Percentiles rank a stretch among this genome's conserved stretches.
These are phyloP conservation scores for Rubus idaeus DNA, from an alignment of 306 rosid genomes.

Conservation along the genomic window DNA sequence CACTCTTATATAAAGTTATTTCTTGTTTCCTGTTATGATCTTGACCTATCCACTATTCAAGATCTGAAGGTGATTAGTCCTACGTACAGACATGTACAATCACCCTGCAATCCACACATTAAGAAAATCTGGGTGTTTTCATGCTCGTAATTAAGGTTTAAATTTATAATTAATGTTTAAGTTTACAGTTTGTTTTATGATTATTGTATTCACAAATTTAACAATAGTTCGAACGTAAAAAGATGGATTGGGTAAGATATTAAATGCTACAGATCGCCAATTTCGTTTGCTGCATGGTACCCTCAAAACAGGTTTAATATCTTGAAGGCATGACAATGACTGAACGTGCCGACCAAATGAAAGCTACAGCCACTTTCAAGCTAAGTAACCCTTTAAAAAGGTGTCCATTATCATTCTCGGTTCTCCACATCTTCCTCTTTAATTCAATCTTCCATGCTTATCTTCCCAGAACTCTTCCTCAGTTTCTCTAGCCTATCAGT, in stretches of 20 bases:
- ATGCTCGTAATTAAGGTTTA: background rate
- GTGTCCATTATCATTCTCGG: background rate
- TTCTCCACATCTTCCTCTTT: slow-evolving; percentile 1
- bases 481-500: background rate
- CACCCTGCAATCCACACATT: background rate
- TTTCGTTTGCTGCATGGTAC: background rate
- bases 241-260: background rate
- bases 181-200: background rate
- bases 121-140: background rate
- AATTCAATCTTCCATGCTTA: background rate
- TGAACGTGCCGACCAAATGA: background rate
- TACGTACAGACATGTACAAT: background rate
- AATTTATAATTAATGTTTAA: background rate
- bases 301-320: background rate
- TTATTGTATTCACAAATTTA: background rate
- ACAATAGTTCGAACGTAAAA: background rate
- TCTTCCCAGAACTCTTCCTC: slow-evolving; percentile 4
- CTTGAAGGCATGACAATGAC: background rate
- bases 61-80: background rate
- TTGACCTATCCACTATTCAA: background rate
- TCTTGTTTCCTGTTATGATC: background rate
- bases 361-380: background rate
- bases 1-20: background rate
- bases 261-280: background rate
- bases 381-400: background rate